A percentile compares a stretch with the other conserved stretches of the same genome.
phyloP scores from a whole-genome alignment of 768 basidiomycete genomes.

The Amanita inopinata region DNA sequence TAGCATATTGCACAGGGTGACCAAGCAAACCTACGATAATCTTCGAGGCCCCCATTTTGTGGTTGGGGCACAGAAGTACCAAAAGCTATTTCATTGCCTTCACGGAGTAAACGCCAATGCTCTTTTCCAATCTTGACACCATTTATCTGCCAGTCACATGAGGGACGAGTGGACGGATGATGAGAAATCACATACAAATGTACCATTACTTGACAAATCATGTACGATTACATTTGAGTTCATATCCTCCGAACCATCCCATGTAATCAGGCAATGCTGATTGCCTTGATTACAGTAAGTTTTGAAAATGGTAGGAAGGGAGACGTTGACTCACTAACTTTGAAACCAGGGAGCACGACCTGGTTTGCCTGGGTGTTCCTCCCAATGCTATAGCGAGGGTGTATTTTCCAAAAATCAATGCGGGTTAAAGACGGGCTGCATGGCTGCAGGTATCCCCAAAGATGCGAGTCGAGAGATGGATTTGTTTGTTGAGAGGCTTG shows the following conservation, averaged over 20 bases:
- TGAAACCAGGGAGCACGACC: conserved; percentile 56
- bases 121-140: conserved; percentile 52
- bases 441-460: conserved; percentile 70
- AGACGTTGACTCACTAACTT: conserved; percentile 51
- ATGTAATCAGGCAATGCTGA: conserved; percentile 44
- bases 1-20: background rate
- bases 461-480: conserved; percentile 26
- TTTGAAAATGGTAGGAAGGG: conserved; percentile 4
- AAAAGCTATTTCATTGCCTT: conserved; percentile 85
- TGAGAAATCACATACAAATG: conserved; percentile 41
- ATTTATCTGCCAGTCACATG: conserved; percentile 43
- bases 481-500: conserved; percentile 27
- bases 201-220: conserved; percentile 66
- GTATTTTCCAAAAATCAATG: conserved; percentile 52
- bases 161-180: background rate
- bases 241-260: conserved; percentile 43
- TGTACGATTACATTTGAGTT: conserved; percentile 35
- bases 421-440: conserved; percentile 41
- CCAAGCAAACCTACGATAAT: conserved; percentile 51
- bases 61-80: conserved; percentile 46
- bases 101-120: conserved; percentile 45
- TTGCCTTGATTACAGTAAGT: conserved; percentile 31
- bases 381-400: conserved; percentile 43
- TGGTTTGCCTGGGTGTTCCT: conserved; percentile 38
- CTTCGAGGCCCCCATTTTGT: conserved; percentile 42